Conservation (phyloP, 148 eudicot genomes). For the Gaultheria prostrata region DNA sequence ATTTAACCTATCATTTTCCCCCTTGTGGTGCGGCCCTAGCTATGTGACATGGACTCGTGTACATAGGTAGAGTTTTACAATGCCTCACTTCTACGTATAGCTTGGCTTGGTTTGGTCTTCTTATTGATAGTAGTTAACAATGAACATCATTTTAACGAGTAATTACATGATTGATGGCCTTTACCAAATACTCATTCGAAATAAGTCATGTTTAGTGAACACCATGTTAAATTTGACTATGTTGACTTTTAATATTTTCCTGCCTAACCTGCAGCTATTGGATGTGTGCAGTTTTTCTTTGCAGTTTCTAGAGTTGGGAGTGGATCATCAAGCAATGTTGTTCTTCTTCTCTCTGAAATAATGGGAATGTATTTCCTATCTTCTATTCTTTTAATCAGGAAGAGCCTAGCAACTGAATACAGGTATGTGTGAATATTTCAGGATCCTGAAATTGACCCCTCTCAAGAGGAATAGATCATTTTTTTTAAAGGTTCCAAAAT, state of each 20-base stretch:
- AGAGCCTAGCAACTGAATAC: constrained; percentile 96
- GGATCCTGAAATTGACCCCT: not conserved
- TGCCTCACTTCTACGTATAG: not conserved
- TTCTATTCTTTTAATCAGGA: constrained; percentile 89
- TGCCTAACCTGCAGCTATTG: constrained; percentile 17
- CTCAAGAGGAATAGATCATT: not conserved
- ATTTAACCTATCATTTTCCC: not conserved
- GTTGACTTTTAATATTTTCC: not conserved
- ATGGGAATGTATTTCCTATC: constrained; percentile 99
- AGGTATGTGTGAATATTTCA: constrained; percentile 42
- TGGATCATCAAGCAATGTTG: constrained; percentile 99
- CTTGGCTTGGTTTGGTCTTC: not conserved
- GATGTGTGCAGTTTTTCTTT: constrained; percentile 86
- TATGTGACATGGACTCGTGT: not conserved
- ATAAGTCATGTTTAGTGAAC: not conserved
- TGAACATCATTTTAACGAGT: not conserved
- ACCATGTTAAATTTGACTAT: not conserved
- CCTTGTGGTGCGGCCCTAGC: not conserved
- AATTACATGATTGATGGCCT: not conserved
- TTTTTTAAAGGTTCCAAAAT: not conserved
- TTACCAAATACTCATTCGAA: not conserved
- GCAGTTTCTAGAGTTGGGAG: constrained; percentile 99
- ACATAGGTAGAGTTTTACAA: not conserved
- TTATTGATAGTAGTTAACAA: not conserved
- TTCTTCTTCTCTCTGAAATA: constrained; percentile 92